Evolutionary conservation across 2,329 filamentous ascomycete species (phyloP).

Genomic region (Stromatinia cepivora): DNA sequence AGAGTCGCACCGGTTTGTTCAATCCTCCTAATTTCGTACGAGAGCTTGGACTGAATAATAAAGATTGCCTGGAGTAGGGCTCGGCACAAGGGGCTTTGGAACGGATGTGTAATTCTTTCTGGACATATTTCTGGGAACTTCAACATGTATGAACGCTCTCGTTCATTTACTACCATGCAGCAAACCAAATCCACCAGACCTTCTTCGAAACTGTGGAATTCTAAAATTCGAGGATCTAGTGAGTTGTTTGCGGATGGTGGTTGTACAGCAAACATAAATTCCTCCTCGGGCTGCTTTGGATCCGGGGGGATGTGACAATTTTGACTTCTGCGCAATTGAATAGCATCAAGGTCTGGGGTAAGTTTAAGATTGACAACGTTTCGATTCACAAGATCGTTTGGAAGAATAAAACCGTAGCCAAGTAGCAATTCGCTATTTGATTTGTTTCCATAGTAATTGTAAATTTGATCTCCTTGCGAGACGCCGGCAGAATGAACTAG

Average conservation of each 20-base stretch:
- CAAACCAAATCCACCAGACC: conserved; percentile 36
- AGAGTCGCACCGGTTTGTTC: conserved; percentile 21
- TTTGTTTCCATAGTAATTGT: conserved; percentile 75
- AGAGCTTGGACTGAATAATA: conserved; percentile 31
- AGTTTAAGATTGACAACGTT: conserved; percentile 42
- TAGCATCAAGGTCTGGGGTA: conserved; percentile 26
- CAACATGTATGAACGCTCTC: conserved; percentile 29
- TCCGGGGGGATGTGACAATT: conserved; percentile 27
- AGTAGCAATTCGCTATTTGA: conserved; percentile 71
- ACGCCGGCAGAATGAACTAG: conserved; percentile 49
- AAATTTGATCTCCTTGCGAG: conserved; percentile 53
- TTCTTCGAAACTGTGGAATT: conserved; percentile 30
- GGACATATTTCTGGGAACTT: conserved; percentile 23
- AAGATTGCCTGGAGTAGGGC: conserved; percentile 26
- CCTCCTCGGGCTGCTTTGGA: conserved; percentile 27
- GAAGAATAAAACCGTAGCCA: conserved; percentile 62
- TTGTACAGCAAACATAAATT: conserved; percentile 35
- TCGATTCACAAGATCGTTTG: conserved; percentile 41
- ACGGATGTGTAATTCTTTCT: conserved; percentile 24
- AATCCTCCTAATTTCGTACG: conserved; percentile 28
- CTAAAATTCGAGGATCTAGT: conserved; percentile 8
- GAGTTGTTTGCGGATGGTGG: background rate
- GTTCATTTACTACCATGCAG: conserved; percentile 36
- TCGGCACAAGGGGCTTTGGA: conserved; percentile 30
- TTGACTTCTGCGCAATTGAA: conserved; percentile 32